Base-by-base conservation (phyloP, 1,139 yeast species). In the Sugiyamaella sp. region DNA sequence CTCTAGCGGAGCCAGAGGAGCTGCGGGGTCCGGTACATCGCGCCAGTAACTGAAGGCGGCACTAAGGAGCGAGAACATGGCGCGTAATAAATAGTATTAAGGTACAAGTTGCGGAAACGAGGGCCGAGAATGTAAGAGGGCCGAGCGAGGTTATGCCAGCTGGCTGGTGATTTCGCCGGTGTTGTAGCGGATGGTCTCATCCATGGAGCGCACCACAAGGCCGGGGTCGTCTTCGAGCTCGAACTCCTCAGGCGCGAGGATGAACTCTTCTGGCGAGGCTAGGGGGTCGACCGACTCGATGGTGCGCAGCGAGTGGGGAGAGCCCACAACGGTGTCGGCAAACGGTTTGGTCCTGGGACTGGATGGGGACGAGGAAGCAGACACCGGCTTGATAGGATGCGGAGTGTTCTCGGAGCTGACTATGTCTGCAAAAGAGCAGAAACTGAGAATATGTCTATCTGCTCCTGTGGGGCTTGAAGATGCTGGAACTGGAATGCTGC, bases 351-450 rank as follows among this genome's bases (percentile, higher is more conserved):
- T n/a, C 32, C 50, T 19, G 25, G 45, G 50, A 19, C 50, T 46
- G 16, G 44, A 10, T 9, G 50, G 39, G n/a, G 50, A 32, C 5
- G 55, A 47, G 5, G 55, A 45, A 25, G 17, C 33, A 17, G 48
- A 14, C 37, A 35, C 8, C 8, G 37, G 14, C 38, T 21, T 16
- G 12, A 41, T 19, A 29, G 47, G 25, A 33, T 33, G 42, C 25
- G 54, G 43, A 22, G 46, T 21, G 27, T 46, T 29, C 27, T 51
- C 53, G 14, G 56, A 49, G 24, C 32, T 33, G 47, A 55, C 78
- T 78, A 88, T 79, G 63, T 88, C 96, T 3, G 93, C 95, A 67
- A 85, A 88, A 3, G 91, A 84, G 66, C 82, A 86, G 68, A 87
- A 87, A 46, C 84, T 80, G 40, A 86, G 74, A 1, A 83, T 74